Percentiles rank a stretch among this genome's conserved stretches.
Conservation (phyloP, 164 flowering plant genomes). For the Dillenia turbinata region DNA sequence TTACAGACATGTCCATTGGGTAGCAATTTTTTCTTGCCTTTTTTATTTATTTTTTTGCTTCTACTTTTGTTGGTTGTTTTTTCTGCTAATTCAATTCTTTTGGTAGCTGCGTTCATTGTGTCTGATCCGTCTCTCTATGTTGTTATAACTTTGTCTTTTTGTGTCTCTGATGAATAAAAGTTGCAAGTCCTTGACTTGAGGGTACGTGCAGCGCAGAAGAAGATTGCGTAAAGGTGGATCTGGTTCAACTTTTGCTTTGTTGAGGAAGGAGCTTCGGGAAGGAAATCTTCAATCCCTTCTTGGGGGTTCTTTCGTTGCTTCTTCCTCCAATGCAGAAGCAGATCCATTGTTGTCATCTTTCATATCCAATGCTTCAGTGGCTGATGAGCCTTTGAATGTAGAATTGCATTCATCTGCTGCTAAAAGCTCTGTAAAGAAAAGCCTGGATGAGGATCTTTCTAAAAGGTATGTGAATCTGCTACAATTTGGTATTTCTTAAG, state of each 20-base stretch:
- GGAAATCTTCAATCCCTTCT: conserved; percentile 74
- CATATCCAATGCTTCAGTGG: conserved; percentile 51
- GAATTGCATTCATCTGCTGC: conserved; percentile 43
- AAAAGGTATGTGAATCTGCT: conserved; percentile 37
- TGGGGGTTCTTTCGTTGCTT: conserved; percentile 57
- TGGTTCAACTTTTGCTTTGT: conserved; percentile 66
- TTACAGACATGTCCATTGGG: no score
- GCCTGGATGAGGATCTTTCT: conserved; percentile 22
- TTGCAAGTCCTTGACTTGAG: conserved; percentile 48
- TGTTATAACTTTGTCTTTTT: no score
- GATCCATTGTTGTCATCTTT: conserved; percentile 91
- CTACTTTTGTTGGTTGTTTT: no score
- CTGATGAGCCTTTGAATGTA: conserved; percentile 37
- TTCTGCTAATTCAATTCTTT: no score
- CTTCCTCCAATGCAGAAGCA: conserved; percentile 67
- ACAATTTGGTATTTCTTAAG: no score
- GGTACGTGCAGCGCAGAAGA: conserved; percentile 83
- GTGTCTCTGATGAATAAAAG: no score
- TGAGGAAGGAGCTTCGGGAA: conserved; percentile 82
- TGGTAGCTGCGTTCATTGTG: no score
- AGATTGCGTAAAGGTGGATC: conserved; percentile 69
- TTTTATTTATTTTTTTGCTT: no score
- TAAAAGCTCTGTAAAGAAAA: conserved; percentile 36
- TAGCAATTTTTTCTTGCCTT: no score
- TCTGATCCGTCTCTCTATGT: no score